phyloP scores from a whole-genome alignment of 495 filamentous ascomycete genomes.

The Neurospora cerealis region DNA sequence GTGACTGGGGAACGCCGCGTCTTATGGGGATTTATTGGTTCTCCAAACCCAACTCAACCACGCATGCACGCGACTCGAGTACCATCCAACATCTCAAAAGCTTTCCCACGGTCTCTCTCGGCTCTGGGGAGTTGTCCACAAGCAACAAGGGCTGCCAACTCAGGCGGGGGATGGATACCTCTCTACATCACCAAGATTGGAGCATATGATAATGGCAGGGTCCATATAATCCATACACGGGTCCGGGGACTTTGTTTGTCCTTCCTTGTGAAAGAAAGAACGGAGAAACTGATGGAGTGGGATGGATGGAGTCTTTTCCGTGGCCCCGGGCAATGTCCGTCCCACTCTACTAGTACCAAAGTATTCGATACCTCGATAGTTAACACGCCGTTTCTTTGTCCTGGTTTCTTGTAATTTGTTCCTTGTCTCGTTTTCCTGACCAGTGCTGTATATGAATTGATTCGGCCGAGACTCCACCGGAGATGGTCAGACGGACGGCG shows the following conservation, averaged over 20 bases:
- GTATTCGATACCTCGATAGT: not conserved
- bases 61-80: not conserved
- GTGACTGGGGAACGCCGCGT: not conserved
- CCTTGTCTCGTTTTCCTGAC: not conserved
- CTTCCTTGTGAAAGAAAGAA: not conserved
- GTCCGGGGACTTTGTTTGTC: not conserved
- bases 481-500: not conserved
- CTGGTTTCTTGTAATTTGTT: not conserved
- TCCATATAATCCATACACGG: not conserved
- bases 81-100: not conserved
- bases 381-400: not conserved
- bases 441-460: not conserved
- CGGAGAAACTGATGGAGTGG: not conserved
- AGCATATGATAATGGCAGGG: not conserved
- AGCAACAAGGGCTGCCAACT: not conserved
- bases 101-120: not conserved
- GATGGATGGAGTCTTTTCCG: not conserved
- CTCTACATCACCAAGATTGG: not conserved
- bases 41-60: not conserved
- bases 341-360: not conserved
- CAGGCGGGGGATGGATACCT: not conserved
- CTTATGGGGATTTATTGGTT: not conserved
- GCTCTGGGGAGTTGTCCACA: not conserved
- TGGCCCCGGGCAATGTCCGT: not conserved
- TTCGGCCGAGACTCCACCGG: not conserved